These are phyloP conservation scores for Sarocladium brachiariae DNA, from an alignment of 2,329 filamentous ascomycete genomes.

Conservation along the genomic window DNA sequence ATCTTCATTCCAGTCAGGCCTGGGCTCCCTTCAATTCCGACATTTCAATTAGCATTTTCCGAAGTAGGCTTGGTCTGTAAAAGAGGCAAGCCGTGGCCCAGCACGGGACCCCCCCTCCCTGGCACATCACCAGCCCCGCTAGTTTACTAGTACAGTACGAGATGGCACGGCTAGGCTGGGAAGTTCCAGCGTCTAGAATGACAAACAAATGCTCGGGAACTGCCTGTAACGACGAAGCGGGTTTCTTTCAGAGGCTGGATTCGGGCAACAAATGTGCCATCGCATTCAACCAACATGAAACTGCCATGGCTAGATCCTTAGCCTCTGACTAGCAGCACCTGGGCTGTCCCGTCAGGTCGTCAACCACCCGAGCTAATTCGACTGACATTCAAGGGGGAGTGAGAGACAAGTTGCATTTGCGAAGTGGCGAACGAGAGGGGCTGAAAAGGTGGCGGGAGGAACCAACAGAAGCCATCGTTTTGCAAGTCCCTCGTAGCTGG, in stretches of 20 bases:
- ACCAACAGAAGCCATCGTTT: background rate
- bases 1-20: constrained; percentile 1
- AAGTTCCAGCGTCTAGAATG: too few relatives aligned
- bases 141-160: too few relatives aligned
- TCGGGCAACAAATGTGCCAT: background rate
- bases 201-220: too few relatives aligned
- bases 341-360: background rate
- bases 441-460: background rate
- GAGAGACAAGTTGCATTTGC: too few relatives aligned
- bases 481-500: background rate
- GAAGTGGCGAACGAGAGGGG: background rate
- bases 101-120: background rate
- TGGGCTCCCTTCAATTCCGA: background rate
- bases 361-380: background rate
- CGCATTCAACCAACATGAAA: background rate
- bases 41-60: background rate
- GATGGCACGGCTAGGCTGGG: background rate
- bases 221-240: too few relatives aligned
- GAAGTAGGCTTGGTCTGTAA: background rate
- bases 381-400: too few relatives aligned
- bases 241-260: background rate
- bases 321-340: background rate
- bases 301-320: background rate
- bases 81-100: background rate
- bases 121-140: constrained; percentile 1